Conservation (phyloP, 495 filamentous ascomycete species). For the Aspergillus steynii region DNA sequence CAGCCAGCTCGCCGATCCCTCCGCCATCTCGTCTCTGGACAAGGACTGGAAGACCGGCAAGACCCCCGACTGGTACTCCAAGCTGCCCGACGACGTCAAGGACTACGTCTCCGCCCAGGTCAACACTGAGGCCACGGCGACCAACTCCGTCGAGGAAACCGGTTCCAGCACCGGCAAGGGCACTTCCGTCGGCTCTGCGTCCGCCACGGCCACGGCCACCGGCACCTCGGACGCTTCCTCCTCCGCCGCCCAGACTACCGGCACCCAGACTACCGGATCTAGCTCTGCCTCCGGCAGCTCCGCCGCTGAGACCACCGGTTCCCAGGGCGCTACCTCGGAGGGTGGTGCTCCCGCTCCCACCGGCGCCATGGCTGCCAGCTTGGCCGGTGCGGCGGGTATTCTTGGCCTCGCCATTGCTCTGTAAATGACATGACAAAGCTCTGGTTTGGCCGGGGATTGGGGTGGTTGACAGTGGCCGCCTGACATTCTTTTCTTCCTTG, state of each 20-base stretch:
- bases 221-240: background rate
- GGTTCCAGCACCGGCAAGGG: conserved; percentile 15
- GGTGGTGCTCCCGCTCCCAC: conserved; percentile 24
- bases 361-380: conserved; percentile 18
- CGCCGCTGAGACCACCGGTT: background rate
- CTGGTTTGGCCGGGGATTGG: no score
- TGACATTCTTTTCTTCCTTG: background rate
- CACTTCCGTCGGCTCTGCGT: background rate
- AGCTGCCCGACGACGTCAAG: conserved; percentile 19
- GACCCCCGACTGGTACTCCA: conserved; percentile 18
- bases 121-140: conserved; percentile 6
- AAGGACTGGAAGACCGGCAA: conserved; percentile 14
- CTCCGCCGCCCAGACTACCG: background rate
- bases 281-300: background rate
- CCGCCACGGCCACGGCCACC: conserved; percentile 26
- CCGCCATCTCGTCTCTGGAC: conserved; percentile 7
- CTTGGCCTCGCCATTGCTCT: conserved; percentile 28
- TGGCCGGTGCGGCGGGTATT: conserved; percentile 27
- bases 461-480: no score
- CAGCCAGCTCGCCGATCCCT: conserved; percentile 6
- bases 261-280: background rate
- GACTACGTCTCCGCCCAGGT: conserved; percentile 16
- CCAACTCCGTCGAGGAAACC: background rate
- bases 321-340: conserved; percentile 16
- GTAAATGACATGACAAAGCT: conserved; percentile 8